These are phyloP conservation scores for Gastrolobium villosum DNA, from an alignment of 306 rosid species.

Conservation along the genomic window DNA sequence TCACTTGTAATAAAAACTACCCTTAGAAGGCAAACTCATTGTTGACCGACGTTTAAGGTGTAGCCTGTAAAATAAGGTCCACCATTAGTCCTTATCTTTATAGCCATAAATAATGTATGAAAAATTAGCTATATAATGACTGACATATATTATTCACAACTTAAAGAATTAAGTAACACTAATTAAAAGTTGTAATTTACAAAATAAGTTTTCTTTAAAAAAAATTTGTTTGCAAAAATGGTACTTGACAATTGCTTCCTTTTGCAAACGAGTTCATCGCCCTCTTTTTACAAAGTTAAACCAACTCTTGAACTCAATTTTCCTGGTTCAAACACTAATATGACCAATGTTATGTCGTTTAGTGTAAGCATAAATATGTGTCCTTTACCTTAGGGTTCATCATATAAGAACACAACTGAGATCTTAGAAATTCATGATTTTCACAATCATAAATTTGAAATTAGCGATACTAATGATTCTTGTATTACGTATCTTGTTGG, in stretches of 20 bases:
- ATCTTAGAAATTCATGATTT: too few species aligned
- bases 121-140: background rate
- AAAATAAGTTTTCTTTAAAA: background rate
- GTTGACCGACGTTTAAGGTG: background rate
- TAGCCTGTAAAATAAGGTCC: background rate
- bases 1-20: slow-evolving; percentile 11
- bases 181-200: background rate
- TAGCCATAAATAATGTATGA: background rate
- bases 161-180: background rate
- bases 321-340: too few species aligned
- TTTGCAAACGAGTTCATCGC: background rate
- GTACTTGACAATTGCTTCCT: background rate
- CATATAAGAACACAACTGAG: too few species aligned
- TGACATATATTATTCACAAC: background rate
- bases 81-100: background rate
- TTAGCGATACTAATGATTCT: too few species aligned
- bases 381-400: too few species aligned
- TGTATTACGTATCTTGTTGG: too few species aligned
- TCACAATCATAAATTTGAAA: too few species aligned
- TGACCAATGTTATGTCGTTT: too few species aligned
- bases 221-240: background rate
- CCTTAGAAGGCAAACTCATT: slow-evolving; percentile 27
- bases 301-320: too few species aligned
- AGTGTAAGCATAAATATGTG: too few species aligned
- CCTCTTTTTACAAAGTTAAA: background rate